These are phyloP conservation scores for Rosa lucieae DNA, from an alignment of 306 rosid species.

Conservation along the genomic window DNA sequence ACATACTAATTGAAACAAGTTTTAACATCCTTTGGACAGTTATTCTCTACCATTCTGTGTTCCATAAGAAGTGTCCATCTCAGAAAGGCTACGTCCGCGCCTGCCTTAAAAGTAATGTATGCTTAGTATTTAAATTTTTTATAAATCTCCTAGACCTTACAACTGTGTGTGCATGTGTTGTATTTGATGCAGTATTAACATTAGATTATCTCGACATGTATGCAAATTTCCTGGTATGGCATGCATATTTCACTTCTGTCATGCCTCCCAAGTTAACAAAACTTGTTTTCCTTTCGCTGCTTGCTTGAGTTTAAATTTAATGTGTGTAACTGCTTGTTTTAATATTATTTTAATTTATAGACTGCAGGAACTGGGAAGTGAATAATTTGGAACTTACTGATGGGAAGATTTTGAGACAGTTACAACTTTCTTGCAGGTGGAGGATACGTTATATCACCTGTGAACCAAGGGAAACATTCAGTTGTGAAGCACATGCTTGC, in stretches of 20 bases:
- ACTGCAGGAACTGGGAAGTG: not conserved
- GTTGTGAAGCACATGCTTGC: conserved; percentile 93
- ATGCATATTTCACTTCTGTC: not conserved
- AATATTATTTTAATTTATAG: not conserved
- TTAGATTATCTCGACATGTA: not conserved
- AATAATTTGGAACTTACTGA: not conserved
- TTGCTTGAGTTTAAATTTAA: not conserved
- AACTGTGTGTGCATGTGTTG: not conserved
- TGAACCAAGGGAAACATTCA: conserved; percentile 68
- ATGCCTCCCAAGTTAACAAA: not conserved
- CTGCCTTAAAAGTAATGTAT: conserved; percentile 87
- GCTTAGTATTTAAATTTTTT: conserved; percentile 30
- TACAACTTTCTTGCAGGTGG: conserved; percentile 54
- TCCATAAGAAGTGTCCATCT: conserved; percentile 64
- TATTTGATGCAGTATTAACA: not conserved
- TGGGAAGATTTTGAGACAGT: conserved; percentile 3
- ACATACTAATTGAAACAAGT: not conserved
- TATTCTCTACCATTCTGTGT: conserved; percentile 70
- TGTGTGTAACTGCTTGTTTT: not conserved
- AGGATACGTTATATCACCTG: conserved; percentile 78
- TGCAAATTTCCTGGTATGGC: not conserved
- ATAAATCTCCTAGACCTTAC: not conserved
- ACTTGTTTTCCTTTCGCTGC: not conserved
- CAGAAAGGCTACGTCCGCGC: conserved; percentile 79
- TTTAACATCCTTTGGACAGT: conserved; percentile 49